Conservation (phyloP, 169 alveolate species). For the Eimeria acervulina region DNA sequence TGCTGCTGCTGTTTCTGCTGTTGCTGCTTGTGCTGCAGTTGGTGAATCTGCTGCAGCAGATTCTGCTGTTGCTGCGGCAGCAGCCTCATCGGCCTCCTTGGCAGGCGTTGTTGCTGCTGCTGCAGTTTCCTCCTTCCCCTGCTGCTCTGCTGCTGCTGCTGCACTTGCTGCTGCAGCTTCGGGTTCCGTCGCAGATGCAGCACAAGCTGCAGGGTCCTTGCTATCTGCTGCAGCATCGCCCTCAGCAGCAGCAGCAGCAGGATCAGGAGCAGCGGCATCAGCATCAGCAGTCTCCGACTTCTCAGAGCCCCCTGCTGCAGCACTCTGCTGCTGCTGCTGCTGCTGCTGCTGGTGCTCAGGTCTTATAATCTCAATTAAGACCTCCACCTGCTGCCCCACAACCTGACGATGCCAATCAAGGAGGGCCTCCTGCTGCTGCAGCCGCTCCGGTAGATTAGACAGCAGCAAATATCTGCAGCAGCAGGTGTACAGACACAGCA, state of each 20-base stretch:
- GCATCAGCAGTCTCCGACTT: background rate
- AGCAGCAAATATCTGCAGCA: slow-evolving; percentile 26
- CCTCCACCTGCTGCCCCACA: slow-evolving; percentile 45
- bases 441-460: slow-evolving; percentile 7
- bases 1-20: slow-evolving; percentile 1
- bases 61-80: no score
- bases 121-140: background rate
- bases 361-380: background rate
- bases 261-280: slow-evolving; percentile 35
- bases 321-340: background rate
- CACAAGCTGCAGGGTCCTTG: background rate
- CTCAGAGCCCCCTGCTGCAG: background rate
- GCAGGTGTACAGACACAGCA: background rate
- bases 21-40: background rate
- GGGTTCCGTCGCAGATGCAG: background rate
- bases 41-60: no score
- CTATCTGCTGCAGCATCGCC: background rate
- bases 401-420: slow-evolving; percentile 23
- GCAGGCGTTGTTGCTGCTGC: no score
- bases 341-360: no score
- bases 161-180: background rate
- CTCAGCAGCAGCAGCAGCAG: no score
- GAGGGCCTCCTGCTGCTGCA: no score
- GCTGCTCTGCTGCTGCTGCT: slow-evolving; percentile 12
- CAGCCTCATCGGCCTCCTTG: background rate